phyloP scores from a whole-genome alignment of 2,329 filamentous ascomycete species.

The Fusarium temperatum region DNA sequence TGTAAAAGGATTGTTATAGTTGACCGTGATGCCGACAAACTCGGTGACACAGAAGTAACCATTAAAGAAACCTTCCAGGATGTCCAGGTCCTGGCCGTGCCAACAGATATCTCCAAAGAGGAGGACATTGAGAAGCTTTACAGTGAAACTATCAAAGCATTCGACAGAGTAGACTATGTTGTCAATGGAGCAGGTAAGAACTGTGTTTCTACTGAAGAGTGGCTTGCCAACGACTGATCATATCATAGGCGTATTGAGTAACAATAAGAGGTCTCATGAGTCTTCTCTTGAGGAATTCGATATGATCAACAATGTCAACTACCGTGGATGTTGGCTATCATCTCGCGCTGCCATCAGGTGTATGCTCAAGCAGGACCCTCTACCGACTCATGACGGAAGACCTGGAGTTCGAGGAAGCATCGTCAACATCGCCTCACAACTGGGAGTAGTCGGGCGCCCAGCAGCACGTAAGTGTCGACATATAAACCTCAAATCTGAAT shows the following conservation, averaged over 20 bases:
- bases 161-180: slow-evolving; percentile 9
- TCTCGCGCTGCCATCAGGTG: slow-evolving; percentile 54
- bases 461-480: slow-evolving; percentile 42
- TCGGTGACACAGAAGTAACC: neutral
- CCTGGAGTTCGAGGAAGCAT: slow-evolving; percentile 51
- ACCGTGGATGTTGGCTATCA: slow-evolving; percentile 59
- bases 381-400: slow-evolving; percentile 47
- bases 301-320: slow-evolving; percentile 63
- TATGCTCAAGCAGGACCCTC: slow-evolving; percentile 57
- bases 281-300: slow-evolving; percentile 53
- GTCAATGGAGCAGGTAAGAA: slow-evolving; percentile 14
- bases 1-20: neutral
- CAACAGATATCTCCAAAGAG: slow-evolving; percentile 16
- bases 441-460: slow-evolving; percentile 59
- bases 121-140: neutral
- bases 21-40: neutral
- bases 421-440: slow-evolving; percentile 62
- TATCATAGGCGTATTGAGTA: slow-evolving; percentile 1
- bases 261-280: slow-evolving; percentile 14
- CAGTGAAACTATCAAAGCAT: neutral
- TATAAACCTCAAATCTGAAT: rapidly evolving
- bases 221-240: neutral
- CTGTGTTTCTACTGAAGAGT: too few relatives aligned
- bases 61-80: neutral
- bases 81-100: neutral